Base-by-base conservation (phyloP, 352 stramenopile species). In the Phytophthora pistaciae region DNA sequence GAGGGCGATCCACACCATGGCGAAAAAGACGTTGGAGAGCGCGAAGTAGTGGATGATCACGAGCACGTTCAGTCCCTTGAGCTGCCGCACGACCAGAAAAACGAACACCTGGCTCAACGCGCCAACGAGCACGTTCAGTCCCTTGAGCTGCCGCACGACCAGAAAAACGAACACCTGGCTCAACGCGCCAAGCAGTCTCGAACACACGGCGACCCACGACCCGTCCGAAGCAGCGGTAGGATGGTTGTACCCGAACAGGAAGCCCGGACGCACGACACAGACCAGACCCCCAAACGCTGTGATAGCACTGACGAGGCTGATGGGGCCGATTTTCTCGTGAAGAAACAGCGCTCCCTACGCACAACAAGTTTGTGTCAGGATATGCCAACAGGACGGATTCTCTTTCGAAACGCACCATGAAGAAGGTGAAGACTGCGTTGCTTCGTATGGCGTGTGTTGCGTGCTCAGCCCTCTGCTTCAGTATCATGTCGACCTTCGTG, bases 401-500 rank as follows among this genome's bases (percentile, higher is more conserved):
- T n/a, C n/a, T n/a, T 31, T 20, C 13, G 23, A 50, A 42, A 60
- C 76, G 16, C 73, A 92, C 85, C 25, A 89, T 70, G 66, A 89
- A 83, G 67, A 89, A 92, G 2, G 82, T 89, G 50, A 91, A 72
- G 27, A 91, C 74, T 69, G 70, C 72, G 23, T 70, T 90, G 40
- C 55, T 86, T 10, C 83, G 85, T 18, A 79, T 93, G n/a, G 68
- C 74, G 46, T 85, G 69, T 50, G 83, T 93, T 3, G 85, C 83
- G 0, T 66, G 72, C 53, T 91, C 83, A 25, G 83, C 85, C 1
- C 68, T 91, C 18, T 91, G 78, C 68, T 93, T 93, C 69, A 91
- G 82, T 61, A 64, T 91, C 73, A 91, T 93, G 82, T 91, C 85
- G 10, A 88, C 80, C 23, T 79, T 88, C 48, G 67, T 91, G 74